Base-by-base conservation (phyloP, 2,329 filamentous ascomycete genomes). In the Lachnellula subtilissima region DNA sequence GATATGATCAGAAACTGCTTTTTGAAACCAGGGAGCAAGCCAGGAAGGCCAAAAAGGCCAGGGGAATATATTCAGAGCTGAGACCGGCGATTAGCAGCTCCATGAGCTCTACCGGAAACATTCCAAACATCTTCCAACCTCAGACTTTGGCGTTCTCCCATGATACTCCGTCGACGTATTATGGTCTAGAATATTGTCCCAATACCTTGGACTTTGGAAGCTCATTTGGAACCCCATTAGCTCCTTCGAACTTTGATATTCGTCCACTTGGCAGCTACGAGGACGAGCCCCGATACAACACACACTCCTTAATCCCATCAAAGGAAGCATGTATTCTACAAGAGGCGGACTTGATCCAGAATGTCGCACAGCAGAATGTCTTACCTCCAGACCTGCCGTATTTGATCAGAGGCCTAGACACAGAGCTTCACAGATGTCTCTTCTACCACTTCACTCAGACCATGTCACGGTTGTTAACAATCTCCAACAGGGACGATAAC, bases 381-480 rank as follows among this genome's bases (percentile, higher is more conserved):
- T 7, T 15, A 9, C 37, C 37, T n/a, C 17, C 15, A 2, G 12
- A 17, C 15, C 37, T 40, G 2, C 37, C 37, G 14, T 40, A 6
- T 40, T 17, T 40, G n/a, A 15, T 40, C 15, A 40, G n/a, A 15
- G 37, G 37, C 8, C 47, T 65, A 5, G 57, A 63, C 23, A 56
- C 60, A 8, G 19, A 54, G 17, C 22, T 64, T 5, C 59, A 64
- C 4, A 42, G 40, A 42, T 25, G 40, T 9, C 49, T 66, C 6
- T 66, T 63, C 36, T 55, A 47, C 14, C 63, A 65, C 40, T 66
- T 64, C 43, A 59, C 51, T 1, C 12, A 49, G 1, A 45, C 52
- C 15, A 58, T 60, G 53, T 63, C 63, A 1, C 23, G 45, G 9
- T 11, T 65, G 3, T 43, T 66, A 2, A 61, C 61, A 3, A 59